These are phyloP conservation scores for Erysimum pusillum DNA, from an alignment of 441 rosid species.

Conservation along the genomic window DNA sequence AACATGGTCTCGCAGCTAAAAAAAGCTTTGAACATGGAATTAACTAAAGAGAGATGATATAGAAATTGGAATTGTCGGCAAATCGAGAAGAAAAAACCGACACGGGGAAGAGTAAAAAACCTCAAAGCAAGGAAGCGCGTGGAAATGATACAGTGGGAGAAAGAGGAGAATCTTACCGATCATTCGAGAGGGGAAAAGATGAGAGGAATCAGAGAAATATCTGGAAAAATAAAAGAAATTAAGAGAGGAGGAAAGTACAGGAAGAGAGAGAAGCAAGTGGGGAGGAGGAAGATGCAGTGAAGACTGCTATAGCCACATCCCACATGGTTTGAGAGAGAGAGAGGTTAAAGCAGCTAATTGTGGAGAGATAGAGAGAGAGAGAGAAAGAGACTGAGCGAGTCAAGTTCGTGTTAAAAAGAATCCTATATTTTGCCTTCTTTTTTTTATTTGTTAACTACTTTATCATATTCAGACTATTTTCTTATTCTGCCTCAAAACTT, in stretches of 20 bases:
- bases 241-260: slow-evolving; percentile 27
- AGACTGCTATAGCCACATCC: slow-evolving; percentile 51
- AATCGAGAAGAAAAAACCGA: slow-evolving; percentile 35
- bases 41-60: slow-evolving; percentile 16
- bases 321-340: slow-evolving; percentile 46
- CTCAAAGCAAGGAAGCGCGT: slow-evolving; percentile 14
- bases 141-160: slow-evolving; percentile 12
- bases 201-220: slow-evolving; percentile 47
- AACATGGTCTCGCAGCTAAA: slow-evolving; percentile 20
- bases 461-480: slow-evolving; percentile 6
- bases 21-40: slow-evolving; percentile 5
- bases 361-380: too few species aligned
- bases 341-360: slow-evolving; percentile 45
- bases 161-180: slow-evolving; percentile 60
- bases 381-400: slow-evolving; percentile 46
- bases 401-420: slow-evolving; percentile 48
- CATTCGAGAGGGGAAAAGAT: slow-evolving; percentile 51
- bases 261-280: slow-evolving; percentile 41
- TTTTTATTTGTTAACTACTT: slow-evolving; percentile 20
- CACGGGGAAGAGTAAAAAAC: slow-evolving; percentile 28
- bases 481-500: slow-evolving; percentile 25
- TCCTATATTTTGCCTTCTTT: slow-evolving; percentile 33
- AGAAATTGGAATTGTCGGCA: slow-evolving; percentile 41
- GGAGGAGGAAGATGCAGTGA: slow-evolving; percentile 58
- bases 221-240: slow-evolving; percentile 24